Base-by-base conservation (phyloP, 2,329 filamentous ascomycete genomes). In the Diaporthe australafricana region DNA sequence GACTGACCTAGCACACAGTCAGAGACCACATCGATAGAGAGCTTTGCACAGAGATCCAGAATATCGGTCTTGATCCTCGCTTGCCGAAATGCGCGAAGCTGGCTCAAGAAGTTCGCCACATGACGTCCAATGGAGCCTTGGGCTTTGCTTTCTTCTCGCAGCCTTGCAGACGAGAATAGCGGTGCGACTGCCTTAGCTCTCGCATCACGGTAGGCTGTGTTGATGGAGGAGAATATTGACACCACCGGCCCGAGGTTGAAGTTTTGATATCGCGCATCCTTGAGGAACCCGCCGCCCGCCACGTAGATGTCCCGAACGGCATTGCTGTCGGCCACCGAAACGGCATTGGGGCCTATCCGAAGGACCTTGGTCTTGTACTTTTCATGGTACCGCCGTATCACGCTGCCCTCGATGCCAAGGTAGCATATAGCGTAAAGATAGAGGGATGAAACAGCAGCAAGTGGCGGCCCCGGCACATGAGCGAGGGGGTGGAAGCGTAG, bases 181-280 rank as follows among this genome's bases (percentile, higher is more conserved):
- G 83, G 80, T 27, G 83, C 77, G 0, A 89, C 86, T 12, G 85
- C 84, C 75, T 88, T 88, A 16, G 85, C 86, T 56, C 87, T 78
- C 5, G 77, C 72, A 6, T 81, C 82, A n/a, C 87, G 77, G 57
- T 85, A 80, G 2, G 79, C 80, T 2, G 77, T 78, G 71, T 84
- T 81, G 22, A 81, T 79, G 0, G 81, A 83, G 5, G 84, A 87
- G 78, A 90, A 90, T 45, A 90, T 86, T 1, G 87, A 87, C 27
- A 82, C 78, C 73, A 87, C 85, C 1, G 85, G 85, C 72, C 89
- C 88, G 22, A 89, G 86, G 71, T 89, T 85, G 74, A 90, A 90
- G 74, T 90, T 90, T 1, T 78, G 77, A 75, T 90, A 90, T 70
- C 82, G 85, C 0, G 77, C 75, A 1, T 86, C 82, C 76, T 90